phyloP scores from a whole-genome alignment of 2,329 filamentous ascomycete genomes.

The Diplodia corticola region DNA sequence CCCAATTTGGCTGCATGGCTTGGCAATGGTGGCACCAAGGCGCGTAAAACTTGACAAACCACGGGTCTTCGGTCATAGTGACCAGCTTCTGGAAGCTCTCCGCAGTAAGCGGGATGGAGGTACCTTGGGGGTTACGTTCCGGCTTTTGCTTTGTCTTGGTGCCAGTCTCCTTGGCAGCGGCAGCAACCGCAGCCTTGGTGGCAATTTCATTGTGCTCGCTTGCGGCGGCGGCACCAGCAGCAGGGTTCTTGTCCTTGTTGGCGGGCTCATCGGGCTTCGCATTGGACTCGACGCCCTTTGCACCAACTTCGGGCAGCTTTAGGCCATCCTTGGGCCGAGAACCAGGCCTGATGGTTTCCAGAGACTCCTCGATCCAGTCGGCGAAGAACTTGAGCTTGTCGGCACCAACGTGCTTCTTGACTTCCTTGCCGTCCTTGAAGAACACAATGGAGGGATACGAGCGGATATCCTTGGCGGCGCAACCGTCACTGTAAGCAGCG shows the following conservation, averaged over 20 bases:
- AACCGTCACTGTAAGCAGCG: conserved; percentile 77
- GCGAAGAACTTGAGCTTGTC: conserved; percentile 68
- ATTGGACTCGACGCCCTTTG: conserved; percentile 48
- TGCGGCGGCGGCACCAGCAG: conserved; percentile 34
- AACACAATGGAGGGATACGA: conserved; percentile 77
- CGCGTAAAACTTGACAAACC: conserved; percentile 99
- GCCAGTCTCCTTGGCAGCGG: conserved; percentile 44
- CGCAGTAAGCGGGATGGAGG: conserved; percentile 72
- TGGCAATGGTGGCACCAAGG: conserved; percentile 98
- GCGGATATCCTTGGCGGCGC: conserved; percentile 64
- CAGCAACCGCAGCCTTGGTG: conserved; percentile 28
- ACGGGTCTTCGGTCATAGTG: conserved; percentile 83
- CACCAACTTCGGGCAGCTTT: conserved; percentile 71
- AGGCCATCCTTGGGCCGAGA: conserved; percentile 69
- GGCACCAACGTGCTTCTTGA: conserved; percentile 64
- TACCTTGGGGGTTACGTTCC: conserved; percentile 69
- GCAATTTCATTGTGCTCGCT: conserved; percentile 30
- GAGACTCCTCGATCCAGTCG: conserved; percentile 69
- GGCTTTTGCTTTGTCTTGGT: conserved; percentile 48
- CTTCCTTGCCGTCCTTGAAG: conserved; percentile 73
- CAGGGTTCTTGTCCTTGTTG: conserved; percentile 38
- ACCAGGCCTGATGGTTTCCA: conserved; percentile 79
- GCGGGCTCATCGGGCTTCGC: conserved; percentile 39
- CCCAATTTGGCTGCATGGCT: conserved; percentile 86
- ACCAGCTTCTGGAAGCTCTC: conserved; percentile 86